Conservation (phyloP, 441 rosid species). For the Pelargonium hybrid region DNA sequence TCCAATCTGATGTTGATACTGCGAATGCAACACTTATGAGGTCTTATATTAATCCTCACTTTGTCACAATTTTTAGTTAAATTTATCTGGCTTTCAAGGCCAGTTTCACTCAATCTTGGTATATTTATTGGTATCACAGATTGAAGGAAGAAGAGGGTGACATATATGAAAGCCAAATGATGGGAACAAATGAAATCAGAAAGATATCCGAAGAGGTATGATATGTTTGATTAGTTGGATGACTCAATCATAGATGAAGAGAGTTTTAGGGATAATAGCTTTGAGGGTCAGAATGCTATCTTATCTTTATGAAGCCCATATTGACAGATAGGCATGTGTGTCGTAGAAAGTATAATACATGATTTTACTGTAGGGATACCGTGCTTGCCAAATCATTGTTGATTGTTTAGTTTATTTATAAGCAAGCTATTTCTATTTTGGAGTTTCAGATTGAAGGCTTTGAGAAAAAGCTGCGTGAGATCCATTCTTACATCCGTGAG, state of each 20-base stretch:
- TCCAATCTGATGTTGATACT: constrained; percentile 43
- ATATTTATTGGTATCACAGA: constrained; percentile 31
- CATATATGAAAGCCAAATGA: constrained; percentile 33
- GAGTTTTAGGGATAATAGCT: neutral
- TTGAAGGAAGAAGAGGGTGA: constrained; percentile 56
- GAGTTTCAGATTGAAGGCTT: constrained; percentile 44
- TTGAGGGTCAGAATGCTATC: constrained; percentile 2
- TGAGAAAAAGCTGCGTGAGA: constrained; percentile 33
- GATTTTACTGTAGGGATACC: neutral
- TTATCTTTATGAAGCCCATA: neutral
- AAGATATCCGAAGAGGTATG: constrained; percentile 57
- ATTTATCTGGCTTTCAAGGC: constrained; percentile 11
- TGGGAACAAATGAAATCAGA: constrained; percentile 36
- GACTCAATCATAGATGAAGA: neutral
- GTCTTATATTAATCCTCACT: constrained; percentile 25
- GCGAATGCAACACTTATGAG: constrained; percentile 43
- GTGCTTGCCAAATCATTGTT: neutral
- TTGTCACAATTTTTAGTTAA: constrained; percentile 5
- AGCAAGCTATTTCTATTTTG: constrained; percentile 15
- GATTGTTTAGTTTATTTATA: neutral
- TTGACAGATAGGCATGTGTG: neutral
- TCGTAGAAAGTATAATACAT: neutral
- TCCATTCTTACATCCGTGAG: constrained; percentile 35
- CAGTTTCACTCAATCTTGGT: constrained; percentile 12
- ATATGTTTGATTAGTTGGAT: constrained; percentile 14